phyloP scores from a whole-genome alignment of 352 stramenopile genomes.

The Hyaloperonospora arabidopsidis region DNA sequence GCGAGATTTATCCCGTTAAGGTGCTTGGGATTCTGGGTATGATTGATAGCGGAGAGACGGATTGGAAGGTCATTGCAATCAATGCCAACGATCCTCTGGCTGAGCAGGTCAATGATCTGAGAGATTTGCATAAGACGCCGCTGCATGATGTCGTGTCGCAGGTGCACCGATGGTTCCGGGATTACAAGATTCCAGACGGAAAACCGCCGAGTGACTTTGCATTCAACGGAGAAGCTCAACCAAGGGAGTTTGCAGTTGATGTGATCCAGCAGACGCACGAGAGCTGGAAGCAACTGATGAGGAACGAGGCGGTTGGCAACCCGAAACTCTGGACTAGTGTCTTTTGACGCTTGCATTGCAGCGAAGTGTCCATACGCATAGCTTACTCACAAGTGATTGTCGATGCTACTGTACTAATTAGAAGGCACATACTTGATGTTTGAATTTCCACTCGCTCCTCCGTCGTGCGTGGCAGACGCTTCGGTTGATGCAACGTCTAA shows the following conservation, averaged over 20 bases:
- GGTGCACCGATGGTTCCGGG: slow-evolving; percentile 94
- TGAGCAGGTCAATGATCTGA: slow-evolving; percentile 90
- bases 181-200: slow-evolving; percentile 99
- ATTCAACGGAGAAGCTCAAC: slow-evolving; percentile 91
- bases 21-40: slow-evolving; percentile 96
- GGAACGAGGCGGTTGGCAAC: slow-evolving; percentile 33
- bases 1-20: slow-evolving; percentile 95
- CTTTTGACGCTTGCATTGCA: no score
- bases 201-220: slow-evolving; percentile 98
- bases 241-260: slow-evolving; percentile 80
- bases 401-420: no score
- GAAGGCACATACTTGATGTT: no score
- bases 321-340: slow-evolving; percentile 58
- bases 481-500: no score
- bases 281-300: slow-evolving; percentile 81
- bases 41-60: slow-evolving; percentile 99
- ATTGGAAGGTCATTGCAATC: slow-evolving; percentile 99
- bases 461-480: no score
- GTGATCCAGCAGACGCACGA: slow-evolving; percentile 87
- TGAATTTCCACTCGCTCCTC: no score
- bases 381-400: no score
- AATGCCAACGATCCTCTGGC: slow-evolving; percentile 93
- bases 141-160: slow-evolving; percentile 61
- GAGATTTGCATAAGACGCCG: slow-evolving; percentile 65
- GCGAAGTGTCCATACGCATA: no score